phyloP scores from a whole-genome alignment of 805 yeast genomes.

The Jamesozyma hellenica region DNA sequence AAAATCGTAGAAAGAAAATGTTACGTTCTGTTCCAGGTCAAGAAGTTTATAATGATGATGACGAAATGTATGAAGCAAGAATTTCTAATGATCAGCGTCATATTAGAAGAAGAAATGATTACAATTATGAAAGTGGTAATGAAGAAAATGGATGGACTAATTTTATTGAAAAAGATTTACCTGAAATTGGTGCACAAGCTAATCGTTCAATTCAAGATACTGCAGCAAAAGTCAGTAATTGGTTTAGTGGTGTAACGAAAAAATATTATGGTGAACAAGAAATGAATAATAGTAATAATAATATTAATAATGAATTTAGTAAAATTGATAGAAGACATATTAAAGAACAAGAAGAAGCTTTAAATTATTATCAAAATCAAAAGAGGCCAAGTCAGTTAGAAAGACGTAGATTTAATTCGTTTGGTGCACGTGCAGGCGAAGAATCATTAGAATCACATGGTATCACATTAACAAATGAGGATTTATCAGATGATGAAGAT shows the following conservation, averaged over 20 bases:
- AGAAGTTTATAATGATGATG: conserved; percentile 11
- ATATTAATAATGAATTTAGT: background rate
- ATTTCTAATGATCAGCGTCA: conserved; percentile 18
- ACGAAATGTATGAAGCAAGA: conserved; percentile 22
- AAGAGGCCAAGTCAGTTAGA: conserved; percentile 10
- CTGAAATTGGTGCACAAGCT: conserved; percentile 56
- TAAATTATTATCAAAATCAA: conserved; percentile 9
- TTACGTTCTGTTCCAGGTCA: conserved; percentile 8
- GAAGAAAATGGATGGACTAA: conserved; percentile 43
- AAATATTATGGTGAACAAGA: conserved; percentile 11
- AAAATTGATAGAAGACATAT: conserved; percentile 2
- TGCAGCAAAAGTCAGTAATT: conserved; percentile 58
- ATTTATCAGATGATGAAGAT: conserved; percentile 27
- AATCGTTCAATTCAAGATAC: conserved; percentile 76
- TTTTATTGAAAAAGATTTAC: conserved; percentile 45
- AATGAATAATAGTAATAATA: background rate
- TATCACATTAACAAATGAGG: conserved; percentile 22
- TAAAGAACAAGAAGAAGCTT: conserved; percentile 13
- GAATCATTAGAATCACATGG: conserved; percentile 27
- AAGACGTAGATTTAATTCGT: conserved; percentile 25
- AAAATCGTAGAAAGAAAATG: conserved; percentile 6
- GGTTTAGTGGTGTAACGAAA: conserved; percentile 54
- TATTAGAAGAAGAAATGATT: conserved; percentile 14
- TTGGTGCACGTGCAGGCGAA: conserved; percentile 26
- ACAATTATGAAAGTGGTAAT: conserved; percentile 8